Base-by-base conservation (phyloP, 202 grass and related monocot species). In the Sporobolus alterniflorus region DNA sequence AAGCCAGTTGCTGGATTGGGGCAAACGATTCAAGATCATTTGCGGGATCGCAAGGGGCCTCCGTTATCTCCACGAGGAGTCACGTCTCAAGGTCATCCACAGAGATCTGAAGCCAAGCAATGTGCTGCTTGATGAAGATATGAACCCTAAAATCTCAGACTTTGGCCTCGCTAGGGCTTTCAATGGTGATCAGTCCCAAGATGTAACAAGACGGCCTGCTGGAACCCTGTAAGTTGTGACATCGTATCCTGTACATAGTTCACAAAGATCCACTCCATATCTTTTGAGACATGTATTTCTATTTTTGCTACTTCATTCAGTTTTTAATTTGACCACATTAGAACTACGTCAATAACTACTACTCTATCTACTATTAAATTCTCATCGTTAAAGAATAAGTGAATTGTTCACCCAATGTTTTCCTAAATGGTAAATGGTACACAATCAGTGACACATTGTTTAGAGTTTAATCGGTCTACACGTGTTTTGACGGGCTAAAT, bases 21-120 rank as follows among this genome's bases (percentile, higher is more conserved):
- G 26, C 7, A 74, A 72, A 40, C 67, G 78, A 5, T 61, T 69
- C 29, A 12, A 0, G 20, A 77, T 85, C 76, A 73, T 82, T 14
- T 43, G 4, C 15, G 76, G 67, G 44, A 33, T 76, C 6, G 63
- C 77, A 40, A 64, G 62, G 0, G 85, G 85, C 33, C 65, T 73
- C 11, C 12, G 32, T 20, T 86, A 90, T 31, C 88, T 90, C 26
- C 83, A 86, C 30, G 73, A 66, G n/a, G 73, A 90, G 9, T 85
- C 84, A 11, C 79, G 29, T 1, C 72, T 82, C 0, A 81, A 48
- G 42, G 42, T 75, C 52, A 87, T 87, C 30, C 84, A 87, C 42
- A 71, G 84, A 0, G 77, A 82, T 33, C 64, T 87, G 41, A 87
- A 87, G 85, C 78, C 85, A 8, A 87, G 78, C 78, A 87, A 87